Conservation (phyloP, 805 yeast species). For the Starmerella ratchasimensis region DNA sequence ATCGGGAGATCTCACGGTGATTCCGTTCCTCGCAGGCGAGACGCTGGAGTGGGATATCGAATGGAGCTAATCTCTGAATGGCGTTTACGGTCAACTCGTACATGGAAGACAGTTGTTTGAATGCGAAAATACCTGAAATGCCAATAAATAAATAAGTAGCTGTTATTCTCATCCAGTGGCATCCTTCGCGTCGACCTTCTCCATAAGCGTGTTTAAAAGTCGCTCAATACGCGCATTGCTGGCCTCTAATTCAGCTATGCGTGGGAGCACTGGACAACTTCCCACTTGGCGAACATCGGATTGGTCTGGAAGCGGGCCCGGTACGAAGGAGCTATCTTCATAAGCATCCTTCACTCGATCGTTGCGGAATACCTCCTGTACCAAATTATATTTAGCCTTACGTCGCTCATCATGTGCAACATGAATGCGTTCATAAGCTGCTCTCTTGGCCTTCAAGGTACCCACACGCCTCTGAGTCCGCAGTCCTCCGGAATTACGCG, state of each 20-base stretch:
- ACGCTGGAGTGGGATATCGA: conserved; percentile 56
- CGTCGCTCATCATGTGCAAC: background rate
- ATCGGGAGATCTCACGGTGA: conserved; percentile 40
- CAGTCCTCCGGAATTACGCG: no score
- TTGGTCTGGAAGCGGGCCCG: no score
- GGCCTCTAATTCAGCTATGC: background rate
- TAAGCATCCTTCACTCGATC: background rate
- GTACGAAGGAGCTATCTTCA: background rate
- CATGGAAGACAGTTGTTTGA: no score
- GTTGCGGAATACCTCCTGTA: conserved; percentile 2
- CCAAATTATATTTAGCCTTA: background rate
- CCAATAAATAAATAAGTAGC: no score
- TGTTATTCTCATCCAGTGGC: no score
- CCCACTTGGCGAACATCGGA: no score
- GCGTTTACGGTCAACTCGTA: no score
- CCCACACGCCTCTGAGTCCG: no score
- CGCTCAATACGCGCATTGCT: background rate
- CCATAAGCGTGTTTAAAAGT: no score
- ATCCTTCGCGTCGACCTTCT: no score
- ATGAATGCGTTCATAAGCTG: background rate
- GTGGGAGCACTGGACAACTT: background rate
- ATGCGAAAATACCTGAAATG: no score
- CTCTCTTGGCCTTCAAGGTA: no score
- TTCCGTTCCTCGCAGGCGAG: conserved; percentile 80
- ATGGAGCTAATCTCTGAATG: conserved; percentile 50